These are phyloP conservation scores for Citeromyces matritensis DNA, from an alignment of 805 yeast genomes.

Conservation along the genomic window DNA sequence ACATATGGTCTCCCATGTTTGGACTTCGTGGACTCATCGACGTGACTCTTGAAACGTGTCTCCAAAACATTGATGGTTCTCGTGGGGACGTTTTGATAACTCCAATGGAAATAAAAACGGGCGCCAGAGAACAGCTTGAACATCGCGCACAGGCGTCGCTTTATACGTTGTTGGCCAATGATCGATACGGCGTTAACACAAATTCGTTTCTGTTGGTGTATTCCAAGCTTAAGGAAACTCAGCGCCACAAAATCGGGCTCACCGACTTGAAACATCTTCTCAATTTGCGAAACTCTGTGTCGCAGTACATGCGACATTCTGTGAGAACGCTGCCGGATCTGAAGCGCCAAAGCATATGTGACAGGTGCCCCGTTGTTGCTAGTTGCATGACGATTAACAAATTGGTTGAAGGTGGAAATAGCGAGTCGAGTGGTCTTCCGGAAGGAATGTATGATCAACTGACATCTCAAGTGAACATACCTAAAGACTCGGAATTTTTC, in stretches of 20 bases:
- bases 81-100: slow-evolving; percentile 26
- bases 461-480: slow-evolving; percentile 32
- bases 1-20: slow-evolving; percentile 79
- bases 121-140: slow-evolving; percentile 39
- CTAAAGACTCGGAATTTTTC: slow-evolving; percentile 36
- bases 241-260: slow-evolving; percentile 28
- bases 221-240: slow-evolving; percentile 42
- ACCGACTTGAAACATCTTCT: slow-evolving; percentile 55
- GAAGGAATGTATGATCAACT: slow-evolving; percentile 27
- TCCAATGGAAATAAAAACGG: slow-evolving; percentile 89
- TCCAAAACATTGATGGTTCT: slow-evolving; percentile 16
- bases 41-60: slow-evolving; percentile 55
- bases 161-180: slow-evolving; percentile 66
- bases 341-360: slow-evolving; percentile 37
- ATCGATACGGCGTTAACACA: slow-evolving; percentile 60
- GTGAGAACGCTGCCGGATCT: slow-evolving; percentile 37
- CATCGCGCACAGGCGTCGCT: slow-evolving; percentile 83
- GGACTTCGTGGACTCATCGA: slow-evolving; percentile 88
- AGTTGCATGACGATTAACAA: slow-evolving; percentile 56
- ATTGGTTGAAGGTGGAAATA: slow-evolving; percentile 41
- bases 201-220: slow-evolving; percentile 58
- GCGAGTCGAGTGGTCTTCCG: slow-evolving; percentile 36
- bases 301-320: slow-evolving; percentile 39
- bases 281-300: slow-evolving; percentile 56
- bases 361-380: slow-evolving; percentile 36